phyloP scores from a whole-genome alignment of 2,329 filamentous ascomycete genomes.

The Aspergillus arachidicola region DNA sequence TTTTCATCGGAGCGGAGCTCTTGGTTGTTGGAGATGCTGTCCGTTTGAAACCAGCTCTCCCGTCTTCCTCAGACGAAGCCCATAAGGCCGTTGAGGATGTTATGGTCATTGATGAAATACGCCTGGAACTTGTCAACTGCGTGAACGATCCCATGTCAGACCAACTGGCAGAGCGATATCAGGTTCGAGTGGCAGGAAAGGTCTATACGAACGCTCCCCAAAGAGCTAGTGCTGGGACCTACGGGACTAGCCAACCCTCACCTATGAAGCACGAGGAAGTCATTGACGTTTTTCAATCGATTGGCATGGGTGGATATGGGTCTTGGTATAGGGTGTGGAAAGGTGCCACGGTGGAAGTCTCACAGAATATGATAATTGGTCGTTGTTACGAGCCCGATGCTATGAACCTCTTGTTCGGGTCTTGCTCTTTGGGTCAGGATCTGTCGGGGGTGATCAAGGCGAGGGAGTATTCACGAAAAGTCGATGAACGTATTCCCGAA shows the following conservation, averaged over 20 bases:
- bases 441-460: constrained; percentile 49
- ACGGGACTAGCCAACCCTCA: not conserved
- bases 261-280: constrained; percentile 37
- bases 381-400: constrained; percentile 57
- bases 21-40: constrained; percentile 58
- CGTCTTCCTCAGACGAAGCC: constrained; percentile 13
- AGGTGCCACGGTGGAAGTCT: constrained; percentile 47
- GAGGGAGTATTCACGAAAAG: constrained; percentile 48
- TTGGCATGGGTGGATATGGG: constrained; percentile 50
- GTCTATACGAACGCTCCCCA: constrained; percentile 44
- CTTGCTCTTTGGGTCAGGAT: constrained; percentile 48
- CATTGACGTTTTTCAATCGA: constrained; percentile 38
- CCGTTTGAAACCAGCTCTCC: constrained; percentile 47
- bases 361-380: constrained; percentile 56
- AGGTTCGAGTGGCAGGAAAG: constrained; percentile 53
- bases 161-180: constrained; percentile 49
- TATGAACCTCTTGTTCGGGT: constrained; percentile 48
- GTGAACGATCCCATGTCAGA: constrained; percentile 51
- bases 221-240: constrained; percentile 20
- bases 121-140: constrained; percentile 53
- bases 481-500: constrained; percentile 52
- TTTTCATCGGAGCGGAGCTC: constrained; percentile 61
- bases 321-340: constrained; percentile 56
- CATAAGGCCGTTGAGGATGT: constrained; percentile 51
- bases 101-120: constrained; percentile 57